These are phyloP conservation scores for Coemansia sp. DNA, from an alignment of 192 early-diverging fungal genomes.

Conservation along the genomic window DNA sequence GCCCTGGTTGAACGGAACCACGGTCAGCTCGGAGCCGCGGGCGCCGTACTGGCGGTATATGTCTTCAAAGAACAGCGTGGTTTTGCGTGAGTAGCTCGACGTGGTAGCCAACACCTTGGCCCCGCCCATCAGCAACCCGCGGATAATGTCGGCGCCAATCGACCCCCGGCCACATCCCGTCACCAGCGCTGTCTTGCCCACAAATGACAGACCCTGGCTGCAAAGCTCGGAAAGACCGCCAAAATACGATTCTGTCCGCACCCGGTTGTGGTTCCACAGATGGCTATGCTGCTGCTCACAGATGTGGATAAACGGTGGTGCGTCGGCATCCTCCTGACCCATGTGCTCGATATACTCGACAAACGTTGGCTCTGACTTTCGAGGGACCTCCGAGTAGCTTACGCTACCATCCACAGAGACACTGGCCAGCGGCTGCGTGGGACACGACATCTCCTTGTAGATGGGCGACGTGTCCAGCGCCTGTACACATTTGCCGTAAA, in stretches of 20 bases:
- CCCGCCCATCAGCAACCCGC: conserved; percentile 86
- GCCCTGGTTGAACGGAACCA: conserved; percentile 95
- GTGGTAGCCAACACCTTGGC: conserved; percentile 89
- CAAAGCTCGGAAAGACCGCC: conserved; percentile 66
- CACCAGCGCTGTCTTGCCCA: conserved; percentile 73
- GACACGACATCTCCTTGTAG: conserved; percentile 76
- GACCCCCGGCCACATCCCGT: conserved; percentile 89
- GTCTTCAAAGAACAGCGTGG: conserved; percentile 78
- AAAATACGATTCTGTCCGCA: conserved; percentile 56
- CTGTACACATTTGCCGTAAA: conserved; percentile 72
- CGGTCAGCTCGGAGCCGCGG: conserved; percentile 73
- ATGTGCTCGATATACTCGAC: conserved; percentile 80
- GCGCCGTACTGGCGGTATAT: conserved; percentile 85
- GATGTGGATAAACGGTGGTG: conserved; percentile 25
- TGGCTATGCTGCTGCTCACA: no score
- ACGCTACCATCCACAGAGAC: conserved; percentile 70
- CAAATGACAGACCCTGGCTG: conserved; percentile 73
- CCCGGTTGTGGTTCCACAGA: no score
- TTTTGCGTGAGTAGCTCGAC: conserved; percentile 73
- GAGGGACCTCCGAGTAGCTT: conserved; percentile 72
- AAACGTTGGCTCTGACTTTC: conserved; percentile 66
- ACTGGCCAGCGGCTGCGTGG: conserved; percentile 67
- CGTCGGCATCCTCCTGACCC: no score
- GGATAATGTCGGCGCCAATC: conserved; percentile 85
- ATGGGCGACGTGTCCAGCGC: conserved; percentile 62